Conservation (phyloP, 2,329 filamentous ascomycete genomes). For the Epichloe brachyelytri region DNA sequence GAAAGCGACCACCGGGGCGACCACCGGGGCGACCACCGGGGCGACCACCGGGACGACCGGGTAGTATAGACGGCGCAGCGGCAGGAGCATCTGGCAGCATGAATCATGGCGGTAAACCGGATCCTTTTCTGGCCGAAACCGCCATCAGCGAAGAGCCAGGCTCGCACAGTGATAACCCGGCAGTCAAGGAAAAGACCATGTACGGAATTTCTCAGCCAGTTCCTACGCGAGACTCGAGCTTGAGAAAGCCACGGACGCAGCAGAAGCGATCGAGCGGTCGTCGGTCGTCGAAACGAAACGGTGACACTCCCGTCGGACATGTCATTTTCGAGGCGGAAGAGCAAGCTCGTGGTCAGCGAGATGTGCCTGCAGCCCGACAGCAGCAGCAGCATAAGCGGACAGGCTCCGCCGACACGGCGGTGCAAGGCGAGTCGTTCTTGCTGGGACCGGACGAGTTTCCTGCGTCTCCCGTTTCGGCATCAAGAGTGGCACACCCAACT, state of each 20-base stretch:
- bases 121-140: constrained; percentile 39
- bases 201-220: constrained; percentile 39
- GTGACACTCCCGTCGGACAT: constrained; percentile 23
- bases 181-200: constrained; percentile 10
- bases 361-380: neutral
- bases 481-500: constrained; percentile 8
- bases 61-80: constrained; percentile 16
- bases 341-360: constrained; percentile 5
- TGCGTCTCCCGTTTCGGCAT: constrained; percentile 9
- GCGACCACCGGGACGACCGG: constrained; percentile 22
- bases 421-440: constrained; percentile 9
- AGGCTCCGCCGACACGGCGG: constrained; percentile 6
- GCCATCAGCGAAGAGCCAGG: constrained; percentile 43
- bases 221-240: constrained; percentile 54
- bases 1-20: constrained; percentile 33
- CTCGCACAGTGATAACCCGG: constrained; percentile 12
- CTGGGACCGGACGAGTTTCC: constrained; percentile 13
- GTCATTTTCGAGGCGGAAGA: constrained; percentile 32
- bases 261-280: constrained; percentile 40
- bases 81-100: constrained; percentile 19
- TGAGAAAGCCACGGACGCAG: constrained; percentile 42
- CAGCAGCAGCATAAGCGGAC: neutral
- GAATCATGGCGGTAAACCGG: constrained; percentile 20
- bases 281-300: constrained; percentile 36
- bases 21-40: constrained; percentile 13